Base-by-base conservation (phyloP, 192 early-diverging fungal genomes). In the Coemansia sp. region DNA sequence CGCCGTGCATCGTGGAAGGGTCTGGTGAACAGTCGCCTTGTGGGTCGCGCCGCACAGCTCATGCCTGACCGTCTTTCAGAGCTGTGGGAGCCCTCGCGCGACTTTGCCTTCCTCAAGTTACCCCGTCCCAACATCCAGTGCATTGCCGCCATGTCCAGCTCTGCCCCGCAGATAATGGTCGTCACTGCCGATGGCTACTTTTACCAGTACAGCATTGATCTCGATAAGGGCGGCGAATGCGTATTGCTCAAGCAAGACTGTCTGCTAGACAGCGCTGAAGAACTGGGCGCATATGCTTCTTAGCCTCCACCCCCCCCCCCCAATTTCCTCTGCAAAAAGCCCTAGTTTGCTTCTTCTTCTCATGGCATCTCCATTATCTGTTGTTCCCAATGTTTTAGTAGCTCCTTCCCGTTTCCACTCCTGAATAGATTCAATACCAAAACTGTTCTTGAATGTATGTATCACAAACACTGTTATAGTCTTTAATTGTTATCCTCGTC, bases 31-130 rank as follows among this genome's bases (percentile, higher is more conserved):
- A 83, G 85, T 60, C 88, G 86, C 63, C 54, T 92, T 49, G 89
- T 93, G 16, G 90, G 89, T 23, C 90, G 87, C 56, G 89, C 94
- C 10, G 88, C 90, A 24, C 92, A 90, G 58, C 88, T 93, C 64
- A 84, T 98, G 48, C 97, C 97, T 6, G 90, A 93, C 62, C 81
- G 83, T 38, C 64, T 94, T 1, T 93, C 94, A 4, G 94, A 97
- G 59, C 94, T 98, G 55, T 97, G 90, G 90, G 96, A 98, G 76
- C 96, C 96, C 5, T 82, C 90, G 51, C 83, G 97, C 8, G 93
- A 99, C 73, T 99, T 97, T 82, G 94, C 94, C 7, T 92, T 89
- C 59, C 85, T 94, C 24, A 95, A 94, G 73, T 74, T 98, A 23
- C 95, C 95, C 18, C 81, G 83, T 34, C 74, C 87, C 8, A 88